phyloP scores from a whole-genome alignment of 768 basidiomycete species.

The Pisolithus orientalis region DNA sequence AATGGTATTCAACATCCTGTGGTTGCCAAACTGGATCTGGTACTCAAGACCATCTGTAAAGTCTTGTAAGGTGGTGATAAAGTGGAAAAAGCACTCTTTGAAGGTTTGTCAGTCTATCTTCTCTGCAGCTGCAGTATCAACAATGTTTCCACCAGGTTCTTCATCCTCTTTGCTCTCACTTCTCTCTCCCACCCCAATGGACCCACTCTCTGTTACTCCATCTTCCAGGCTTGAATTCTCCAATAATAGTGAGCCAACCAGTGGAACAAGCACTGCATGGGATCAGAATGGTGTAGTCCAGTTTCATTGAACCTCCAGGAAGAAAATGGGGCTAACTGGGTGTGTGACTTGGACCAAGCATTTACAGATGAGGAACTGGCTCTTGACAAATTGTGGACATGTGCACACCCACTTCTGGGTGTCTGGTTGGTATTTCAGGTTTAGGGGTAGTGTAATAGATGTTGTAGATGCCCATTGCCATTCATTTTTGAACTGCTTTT shows the following conservation, averaged over 20 bases:
- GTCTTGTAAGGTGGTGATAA: background rate
- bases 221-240: background rate
- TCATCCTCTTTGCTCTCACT: background rate
- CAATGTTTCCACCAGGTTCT: background rate
- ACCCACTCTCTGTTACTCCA: background rate
- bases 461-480: background rate
- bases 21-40: background rate
- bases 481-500: constrained; percentile 4
- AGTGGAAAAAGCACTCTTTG: background rate
- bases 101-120: background rate
- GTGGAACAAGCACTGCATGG: no score
- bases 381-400: constrained; percentile 12
- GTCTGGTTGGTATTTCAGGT: constrained; percentile 1
- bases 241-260: background rate
- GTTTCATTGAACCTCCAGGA: constrained; percentile 10
- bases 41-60: no score
- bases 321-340: constrained; percentile 11
- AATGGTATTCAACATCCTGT: background rate
- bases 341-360: constrained; percentile 13
- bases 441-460: no score
- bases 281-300: constrained; percentile 10
- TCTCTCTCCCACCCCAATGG: background rate
- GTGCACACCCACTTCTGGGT: constrained; percentile 13
- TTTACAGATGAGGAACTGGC: constrained; percentile 17
- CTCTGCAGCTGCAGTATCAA: background rate